These are phyloP conservation scores for Leccinum pachyderme DNA, from an alignment of 1,284 basidiomycete genomes.

Conservation along the genomic window DNA sequence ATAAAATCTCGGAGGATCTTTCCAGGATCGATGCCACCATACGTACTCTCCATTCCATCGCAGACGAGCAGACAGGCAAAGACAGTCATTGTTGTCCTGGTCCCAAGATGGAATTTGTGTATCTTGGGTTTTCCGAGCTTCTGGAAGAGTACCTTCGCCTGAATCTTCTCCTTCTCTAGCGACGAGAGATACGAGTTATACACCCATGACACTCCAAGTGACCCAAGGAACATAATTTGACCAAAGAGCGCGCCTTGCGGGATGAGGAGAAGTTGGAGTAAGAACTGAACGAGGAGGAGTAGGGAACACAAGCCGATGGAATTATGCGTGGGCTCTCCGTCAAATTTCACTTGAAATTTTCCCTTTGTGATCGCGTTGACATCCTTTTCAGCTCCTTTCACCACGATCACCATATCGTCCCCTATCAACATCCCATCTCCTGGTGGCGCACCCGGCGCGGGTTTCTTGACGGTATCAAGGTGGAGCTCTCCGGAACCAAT, in stretches of 20 bases:
- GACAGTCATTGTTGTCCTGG: conserved; percentile 27
- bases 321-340: conserved; percentile 16
- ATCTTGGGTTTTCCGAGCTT: conserved; percentile 17
- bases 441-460: conserved; percentile 23
- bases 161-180: conserved; percentile 32
- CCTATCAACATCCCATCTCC: conserved; percentile 27
- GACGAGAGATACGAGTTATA: conserved; percentile 35
- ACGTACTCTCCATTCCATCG: conserved; percentile 18
- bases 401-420: conserved; percentile 20
- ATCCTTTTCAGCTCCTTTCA: conserved; percentile 30
- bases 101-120: conserved; percentile 27
- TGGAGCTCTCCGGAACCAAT: conserved; percentile 30
- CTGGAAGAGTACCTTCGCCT: conserved; percentile 22
- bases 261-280: conserved; percentile 31
- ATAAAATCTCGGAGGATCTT: conserved; percentile 26
- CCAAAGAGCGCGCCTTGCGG: conserved; percentile 28
- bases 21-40: conserved; percentile 11
- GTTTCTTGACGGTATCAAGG: conserved; percentile 9
- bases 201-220: conserved; percentile 31
- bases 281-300: conserved; percentile 29
- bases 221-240: conserved; percentile 31
- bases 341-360: conserved; percentile 21
- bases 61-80: conserved; percentile 30
- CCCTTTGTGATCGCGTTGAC: conserved; percentile 31
- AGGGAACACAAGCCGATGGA: conserved; percentile 28